A percentile compares a stretch with the other conserved stretches of the same genome.
phyloP scores from a whole-genome alignment of 345 rosid species.

The Lagerstroemia speciosa region DNA sequence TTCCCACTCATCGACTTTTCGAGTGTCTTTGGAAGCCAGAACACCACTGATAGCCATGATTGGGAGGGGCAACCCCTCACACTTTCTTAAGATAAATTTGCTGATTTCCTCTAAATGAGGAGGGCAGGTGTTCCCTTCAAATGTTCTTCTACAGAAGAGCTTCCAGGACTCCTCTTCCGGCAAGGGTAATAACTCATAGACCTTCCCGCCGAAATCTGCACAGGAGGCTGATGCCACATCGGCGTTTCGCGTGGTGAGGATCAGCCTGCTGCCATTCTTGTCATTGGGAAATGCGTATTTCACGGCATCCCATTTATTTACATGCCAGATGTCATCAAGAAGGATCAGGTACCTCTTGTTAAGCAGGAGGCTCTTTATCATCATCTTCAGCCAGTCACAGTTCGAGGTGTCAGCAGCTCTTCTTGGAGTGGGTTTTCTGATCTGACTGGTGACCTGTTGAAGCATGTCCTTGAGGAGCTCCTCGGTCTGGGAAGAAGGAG shows the following conservation, averaged over 20 bases:
- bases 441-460: constrained; percentile 5
- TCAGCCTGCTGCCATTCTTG: constrained; percentile 14
- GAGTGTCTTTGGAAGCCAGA: constrained; percentile 15
- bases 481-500: constrained; percentile 15
- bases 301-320: constrained; percentile 21
- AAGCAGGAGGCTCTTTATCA: constrained; percentile 14
- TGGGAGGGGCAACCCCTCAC: constrained; percentile 33
- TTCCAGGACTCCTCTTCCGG: constrained; percentile 15
- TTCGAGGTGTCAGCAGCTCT: constrained; percentile 1
- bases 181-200: constrained; percentile 11
- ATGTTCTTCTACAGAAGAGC: constrained; percentile 20
- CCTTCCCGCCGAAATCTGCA: constrained; percentile 3
- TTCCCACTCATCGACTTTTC: constrained; percentile 18
- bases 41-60: constrained; percentile 26
- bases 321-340: constrained; percentile 24
- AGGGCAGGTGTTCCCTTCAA: constrained; percentile 15
- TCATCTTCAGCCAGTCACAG: constrained; percentile 3
- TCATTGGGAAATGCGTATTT: constrained; percentile 18
- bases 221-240: constrained; percentile 10
- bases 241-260: constrained; percentile 16
- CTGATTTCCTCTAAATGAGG: constrained; percentile 13
- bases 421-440: constrained; percentile 8
- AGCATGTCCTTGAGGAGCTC: constrained; percentile 16
- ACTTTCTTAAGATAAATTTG: constrained; percentile 14
- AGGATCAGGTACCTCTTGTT: constrained; percentile 17